phyloP scores from a whole-genome alignment of 176 grass and related monocot species.

The Ampelocalamus luodianensis region DNA sequence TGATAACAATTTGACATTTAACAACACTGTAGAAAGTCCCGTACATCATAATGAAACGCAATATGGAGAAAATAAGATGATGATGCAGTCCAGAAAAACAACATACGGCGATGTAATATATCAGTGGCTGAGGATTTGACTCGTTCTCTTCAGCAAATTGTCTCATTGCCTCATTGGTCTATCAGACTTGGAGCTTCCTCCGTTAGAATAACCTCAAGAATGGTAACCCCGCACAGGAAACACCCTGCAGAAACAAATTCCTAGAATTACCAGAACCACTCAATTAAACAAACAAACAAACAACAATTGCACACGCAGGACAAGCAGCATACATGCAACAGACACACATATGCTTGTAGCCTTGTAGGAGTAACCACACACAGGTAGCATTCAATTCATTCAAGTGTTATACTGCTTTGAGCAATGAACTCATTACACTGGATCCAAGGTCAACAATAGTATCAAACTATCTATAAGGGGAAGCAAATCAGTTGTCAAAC shows the following conservation, averaged over 20 bases:
- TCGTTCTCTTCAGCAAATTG: slow-evolving; percentile 61
- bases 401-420: neutral
- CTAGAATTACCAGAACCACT: neutral
- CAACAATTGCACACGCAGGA: neutral
- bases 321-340: neutral
- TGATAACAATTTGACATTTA: slow-evolving; percentile 20
- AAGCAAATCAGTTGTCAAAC: neutral
- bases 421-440: neutral
- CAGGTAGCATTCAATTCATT: slow-evolving; percentile 8
- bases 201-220: slow-evolving; percentile 50
- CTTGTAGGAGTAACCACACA: neutral
- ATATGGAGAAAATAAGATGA: slow-evolving; percentile 31
- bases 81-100: slow-evolving; percentile 23
- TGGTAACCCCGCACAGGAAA: slow-evolving; percentile 29
- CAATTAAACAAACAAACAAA: slow-evolving; percentile 21
- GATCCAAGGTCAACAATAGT: neutral
- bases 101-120: slow-evolving; percentile 72
- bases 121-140: slow-evolving; percentile 53
- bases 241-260: slow-evolving; percentile 32
- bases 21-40: neutral
- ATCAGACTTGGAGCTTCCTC: slow-evolving; percentile 50
- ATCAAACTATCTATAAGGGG: neutral
- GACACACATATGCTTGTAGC: neutral
- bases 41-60: slow-evolving; percentile 20
- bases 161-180: slow-evolving; percentile 44